Base-by-base conservation (phyloP, 768 basidiomycete species). In the Boletus rubroflammeus region DNA sequence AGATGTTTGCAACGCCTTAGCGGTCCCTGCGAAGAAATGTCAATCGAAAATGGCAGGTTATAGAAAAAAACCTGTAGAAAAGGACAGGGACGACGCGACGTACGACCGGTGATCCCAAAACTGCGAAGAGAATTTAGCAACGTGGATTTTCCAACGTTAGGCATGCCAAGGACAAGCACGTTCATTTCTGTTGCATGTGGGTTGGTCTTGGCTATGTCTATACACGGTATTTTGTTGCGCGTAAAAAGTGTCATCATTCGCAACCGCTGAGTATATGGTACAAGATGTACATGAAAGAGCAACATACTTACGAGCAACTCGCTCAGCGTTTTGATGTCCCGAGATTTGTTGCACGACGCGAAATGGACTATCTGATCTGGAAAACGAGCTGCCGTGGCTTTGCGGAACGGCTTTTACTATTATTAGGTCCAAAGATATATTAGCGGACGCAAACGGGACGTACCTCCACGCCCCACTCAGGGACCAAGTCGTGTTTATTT, bases 131-230 rank as follows among this genome's bases (percentile, higher is more conserved):
- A 84, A 66, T 99, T 99, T 13, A 99, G 76, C 47, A 98, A 72
- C 3, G 92, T 95, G 14, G 95, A 98, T 74, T 99, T 98, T 39
- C 96, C 96, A 44, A 98, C 93, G 69, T 98, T 98, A 17, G 97
- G 97, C 96, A 99, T 98, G 23, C 97, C 97, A 54, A 97, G 86
- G 23, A 98, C 93, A 3, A 98, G 79, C 7, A 98, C 87, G 62
- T 94, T 93, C 60, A 92, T 73, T 67, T 89, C 89, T 62, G 84
- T 82, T 44, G 83, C 79, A 58, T 90, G 81, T 47, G 83, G 83
- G 66, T 85, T 80, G 39, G 77, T 75, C 62, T 82, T 83, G 31
- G 89, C 87, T 61, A 90, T 79, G 62, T 82, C 89, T 92, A 46
- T 15, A 56, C 29, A 3, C 15, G 25, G 13, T 32, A 42, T 35